Base-by-base conservation (phyloP, 2,329 filamentous ascomycete genomes). In the Fusarium camptoceras region DNA sequence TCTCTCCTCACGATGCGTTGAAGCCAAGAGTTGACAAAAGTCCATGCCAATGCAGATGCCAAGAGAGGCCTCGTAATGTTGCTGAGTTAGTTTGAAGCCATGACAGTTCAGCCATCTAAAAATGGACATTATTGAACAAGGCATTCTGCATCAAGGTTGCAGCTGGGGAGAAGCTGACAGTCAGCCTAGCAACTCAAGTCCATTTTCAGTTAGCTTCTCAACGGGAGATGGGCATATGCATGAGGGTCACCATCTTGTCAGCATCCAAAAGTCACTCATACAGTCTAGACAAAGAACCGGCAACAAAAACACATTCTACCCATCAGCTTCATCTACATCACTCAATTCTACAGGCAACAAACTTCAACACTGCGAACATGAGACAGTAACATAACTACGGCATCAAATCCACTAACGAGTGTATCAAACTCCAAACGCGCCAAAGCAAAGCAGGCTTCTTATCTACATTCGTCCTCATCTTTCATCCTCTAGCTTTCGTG, bases 401-500 rank as follows among this genome's bases (percentile, higher is more conserved):
- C 46, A 24, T 42, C 59, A 64, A 53, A 63, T 39, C 49, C 49
- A 63, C 47, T 63, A 68, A 64, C 64, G 57, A 68, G 59, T 59
- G 48, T 55, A 64, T 64, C 57, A 58, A 70, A 70, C 66, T 70
- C 66, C 66, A 54, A 51, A 70, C 50, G n/a, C 66, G 56, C 61
- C 67, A 70, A 70, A 70, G 39, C 62, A 59, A 70, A 53, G 62
- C 54, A 60, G 55, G 57, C 42, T 62, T 67, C 59, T 69, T 62
- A 69, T 70, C 66, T 69, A 69, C 66, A 70, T 62, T 62, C 56
- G 61, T 62, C 25, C 34, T 60, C 56, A 20, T 15, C 28, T 31
- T 24, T 47, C 55, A 59, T 60, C 31, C 20, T 60, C 57, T 60
- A 60, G 54, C 34, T 37, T 37, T 37, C 18, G 34, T 37, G 22